A percentile compares a stretch with the other conserved stretches of the same genome.
These are phyloP conservation scores for Fusarium tricinctum DNA, from an alignment of 2,329 filamentous ascomycete genomes.

Conservation along the genomic window DNA sequence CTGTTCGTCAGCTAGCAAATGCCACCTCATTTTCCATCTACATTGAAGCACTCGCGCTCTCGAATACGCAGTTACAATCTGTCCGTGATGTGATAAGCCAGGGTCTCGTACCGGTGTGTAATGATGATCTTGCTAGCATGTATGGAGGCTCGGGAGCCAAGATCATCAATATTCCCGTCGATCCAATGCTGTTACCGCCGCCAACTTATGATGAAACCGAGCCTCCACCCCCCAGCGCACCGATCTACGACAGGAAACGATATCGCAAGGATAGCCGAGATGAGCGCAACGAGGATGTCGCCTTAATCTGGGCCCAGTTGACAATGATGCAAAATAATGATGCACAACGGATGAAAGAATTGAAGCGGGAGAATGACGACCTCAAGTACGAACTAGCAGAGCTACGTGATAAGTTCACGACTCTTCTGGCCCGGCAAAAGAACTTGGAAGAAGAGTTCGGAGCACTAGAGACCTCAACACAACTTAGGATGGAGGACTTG, in stretches of 20 bases:
- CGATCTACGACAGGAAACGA: background rate
- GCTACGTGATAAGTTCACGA: background rate
- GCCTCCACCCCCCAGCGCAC: background rate
- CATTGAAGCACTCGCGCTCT: background rate
- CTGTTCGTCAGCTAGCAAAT: conserved; percentile 15
- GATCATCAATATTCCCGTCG: conserved; percentile 1
- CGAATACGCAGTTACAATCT: conserved; percentile 1
- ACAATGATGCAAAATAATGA: background rate
- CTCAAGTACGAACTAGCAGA: conserved; percentile 15
- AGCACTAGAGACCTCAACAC: background rate
- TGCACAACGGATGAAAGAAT: background rate
- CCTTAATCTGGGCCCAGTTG: conserved; percentile 20
- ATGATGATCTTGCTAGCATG: conserved; percentile 6
- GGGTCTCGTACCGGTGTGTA: background rate
- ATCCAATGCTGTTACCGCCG: background rate
- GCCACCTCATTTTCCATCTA: conserved; percentile 15
- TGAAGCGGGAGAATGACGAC: background rate
- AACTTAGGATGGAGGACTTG: background rate
- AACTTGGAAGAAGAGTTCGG: conserved; percentile 14
- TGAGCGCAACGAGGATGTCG: conserved; percentile 18
- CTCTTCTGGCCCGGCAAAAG: conserved; percentile 5
- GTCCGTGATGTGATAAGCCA: conserved; percentile 2
- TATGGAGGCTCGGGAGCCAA: conserved; percentile 28
- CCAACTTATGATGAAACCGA: background rate
- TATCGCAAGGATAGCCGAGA: conserved; percentile 8